Base-by-base conservation (phyloP, 306 rosid species). In the Pachyrhizus erosus region DNA sequence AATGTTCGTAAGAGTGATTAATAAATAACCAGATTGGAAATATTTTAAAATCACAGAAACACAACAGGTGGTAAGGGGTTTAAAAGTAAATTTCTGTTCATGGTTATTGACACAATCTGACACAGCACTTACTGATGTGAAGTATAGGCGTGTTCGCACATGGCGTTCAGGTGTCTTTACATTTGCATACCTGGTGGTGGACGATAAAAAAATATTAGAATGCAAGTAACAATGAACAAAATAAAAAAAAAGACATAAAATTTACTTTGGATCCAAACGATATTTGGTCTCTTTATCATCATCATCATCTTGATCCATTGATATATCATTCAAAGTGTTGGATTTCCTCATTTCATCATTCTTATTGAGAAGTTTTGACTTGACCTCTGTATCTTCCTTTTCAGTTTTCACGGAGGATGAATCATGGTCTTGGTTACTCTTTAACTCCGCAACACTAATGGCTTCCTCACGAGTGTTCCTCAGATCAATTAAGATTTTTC, bases 391-490 rank as follows among this genome's bases (percentile, higher is more conserved):
- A 64, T 90, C 92, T 77, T 91, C 92, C 81, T 81, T 88, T 79
- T 90, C 94, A 26, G 84, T 68, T 73, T 75, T 72, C 17, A 68
- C 42, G 6, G 90, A 62, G 70, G 86, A 78, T 43, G 87, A 76
- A 69, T 83, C 82, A 31, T 87, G 89, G 54, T 93, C 99, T 51
- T 91, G 96, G 77, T 77, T 87, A 75, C 89, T 85, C 89, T 93
- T 95, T 43, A 90, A 88, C 76, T 95, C 99, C 45, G 97, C 92
- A 84, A 95, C 95, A 54, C 91, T 88, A 81, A 93, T 84, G 81
- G 99, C 99, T 91, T 95, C 98, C 84, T 95, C 98, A 10, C 92
- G 98, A 54, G 98, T 91, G 77, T 95, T 95, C 87, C 97, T 84
- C 86, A 95, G 86, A 83, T 95, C 98, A 83, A 95, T 95, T 91